phyloP scores from a whole-genome alignment of 2,329 filamentous ascomycete genomes.

The Monilinia fructicola region DNA sequence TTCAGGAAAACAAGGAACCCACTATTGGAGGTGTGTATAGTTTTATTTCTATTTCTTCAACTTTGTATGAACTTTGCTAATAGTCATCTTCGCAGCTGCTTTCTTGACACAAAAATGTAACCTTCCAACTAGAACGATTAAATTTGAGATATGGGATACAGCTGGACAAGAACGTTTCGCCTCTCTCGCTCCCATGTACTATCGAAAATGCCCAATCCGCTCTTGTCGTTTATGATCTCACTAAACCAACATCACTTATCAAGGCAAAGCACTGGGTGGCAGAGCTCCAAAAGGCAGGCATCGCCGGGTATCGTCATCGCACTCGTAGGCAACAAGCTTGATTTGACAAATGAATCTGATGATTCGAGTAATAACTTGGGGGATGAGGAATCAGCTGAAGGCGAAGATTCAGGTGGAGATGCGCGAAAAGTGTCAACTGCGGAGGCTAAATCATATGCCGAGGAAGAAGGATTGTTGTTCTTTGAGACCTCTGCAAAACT shows the following conservation, averaged over 20 bases:
- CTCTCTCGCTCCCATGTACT: slow-evolving; percentile 97
- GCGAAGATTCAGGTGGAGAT: slow-evolving; percentile 65
- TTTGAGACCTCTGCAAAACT: slow-evolving; percentile 99
- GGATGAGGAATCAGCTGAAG: slow-evolving; percentile 48
- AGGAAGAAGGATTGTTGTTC: slow-evolving; percentile 91
- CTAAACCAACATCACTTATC: slow-evolving; percentile 89
- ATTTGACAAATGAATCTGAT: slow-evolving; percentile 68
- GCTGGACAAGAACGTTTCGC: slow-evolving; percentile 97
- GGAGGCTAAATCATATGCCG: slow-evolving; percentile 88
- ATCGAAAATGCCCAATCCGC: slow-evolving; percentile 96
- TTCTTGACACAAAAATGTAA: slow-evolving; percentile 99
- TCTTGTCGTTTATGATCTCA: slow-evolving; percentile 97
- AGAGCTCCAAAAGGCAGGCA: slow-evolving; percentile 90
- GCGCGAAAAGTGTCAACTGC: slow-evolving; percentile 87
- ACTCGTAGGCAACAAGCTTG: slow-evolving; percentile 93
- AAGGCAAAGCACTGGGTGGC: slow-evolving; percentile 99
- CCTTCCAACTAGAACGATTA: slow-evolving; percentile 86
- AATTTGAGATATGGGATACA: slow-evolving; percentile 97
- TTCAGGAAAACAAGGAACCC: slow-evolving; percentile 99
- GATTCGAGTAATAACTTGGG: slow-evolving; percentile 51
- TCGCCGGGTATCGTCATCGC: slow-evolving; percentile 96
- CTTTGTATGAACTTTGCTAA: slow-evolving; percentile 3
- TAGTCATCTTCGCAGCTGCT: slow-evolving; percentile 60
- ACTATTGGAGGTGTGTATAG: slow-evolving; percentile 82
- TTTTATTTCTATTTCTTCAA: not conserved